Evolutionary conservation across 1,284 basidiomycete genomes (phyloP).

Genomic region (Phlebopus sp.): DNA sequence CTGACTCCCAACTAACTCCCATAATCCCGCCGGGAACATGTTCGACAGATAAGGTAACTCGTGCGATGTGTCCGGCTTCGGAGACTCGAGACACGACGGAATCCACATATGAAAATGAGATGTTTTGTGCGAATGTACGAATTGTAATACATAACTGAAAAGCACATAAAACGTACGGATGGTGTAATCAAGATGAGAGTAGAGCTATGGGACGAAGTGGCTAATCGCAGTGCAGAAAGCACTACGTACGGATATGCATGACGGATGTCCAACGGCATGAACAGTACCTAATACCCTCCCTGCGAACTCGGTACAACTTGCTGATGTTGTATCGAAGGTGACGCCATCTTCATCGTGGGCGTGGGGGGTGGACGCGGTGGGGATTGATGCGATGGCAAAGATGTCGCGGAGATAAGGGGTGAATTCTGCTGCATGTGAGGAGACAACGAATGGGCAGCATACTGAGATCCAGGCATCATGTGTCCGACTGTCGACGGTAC

Average conservation of each 20-base stretch:
- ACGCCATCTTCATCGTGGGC: slow-evolving; percentile 51
- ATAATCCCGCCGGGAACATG: too few species aligned
- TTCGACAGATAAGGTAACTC: too few species aligned
- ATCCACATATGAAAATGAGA: slow-evolving; percentile 1
- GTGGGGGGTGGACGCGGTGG: slow-evolving; percentile 56
- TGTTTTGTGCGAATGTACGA: slow-evolving; percentile 25
- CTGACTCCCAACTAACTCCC: too few species aligned
- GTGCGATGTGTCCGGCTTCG: too few species aligned
- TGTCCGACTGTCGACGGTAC: slow-evolving; percentile 32
- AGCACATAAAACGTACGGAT: slow-evolving; percentile 38
- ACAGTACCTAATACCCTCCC: slow-evolving; percentile 38
- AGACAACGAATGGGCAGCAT: slow-evolving; percentile 44
- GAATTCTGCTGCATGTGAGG: slow-evolving; percentile 53
- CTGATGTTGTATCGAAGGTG: slow-evolving; percentile 64
- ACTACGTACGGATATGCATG: slow-evolving; percentile 11
- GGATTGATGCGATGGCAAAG: slow-evolving; percentile 46
- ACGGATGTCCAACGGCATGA: slow-evolving; percentile 7
- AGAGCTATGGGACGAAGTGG: slow-evolving; percentile 20
- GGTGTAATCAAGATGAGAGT: slow-evolving; percentile 35
- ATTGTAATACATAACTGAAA: slow-evolving; percentile 37
- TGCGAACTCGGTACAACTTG: slow-evolving; percentile 46
- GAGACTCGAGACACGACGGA: neutral
- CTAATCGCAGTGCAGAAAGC: slow-evolving; percentile 11
- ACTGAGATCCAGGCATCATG: slow-evolving; percentile 39
- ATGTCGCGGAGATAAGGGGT: slow-evolving; percentile 40